Percentiles rank a stretch among this genome's conserved stretches.
These are phyloP conservation scores for Tephrocybe rancida DNA, from an alignment of 768 basidiomycete genomes.

Conservation along the genomic window DNA sequence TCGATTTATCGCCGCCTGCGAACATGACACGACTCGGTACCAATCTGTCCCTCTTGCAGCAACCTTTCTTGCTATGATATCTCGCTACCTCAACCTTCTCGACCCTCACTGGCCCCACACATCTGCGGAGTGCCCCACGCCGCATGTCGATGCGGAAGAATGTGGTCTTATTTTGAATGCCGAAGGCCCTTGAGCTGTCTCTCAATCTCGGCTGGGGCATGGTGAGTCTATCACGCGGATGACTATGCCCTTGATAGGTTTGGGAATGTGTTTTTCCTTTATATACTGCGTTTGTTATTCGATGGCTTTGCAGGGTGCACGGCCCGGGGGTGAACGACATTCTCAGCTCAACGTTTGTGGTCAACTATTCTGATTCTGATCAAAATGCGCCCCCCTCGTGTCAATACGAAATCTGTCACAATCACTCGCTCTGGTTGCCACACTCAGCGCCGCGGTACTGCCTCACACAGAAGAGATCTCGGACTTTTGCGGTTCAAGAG, in stretches of 20 bases:
- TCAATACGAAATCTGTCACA: slow-evolving; percentile 2
- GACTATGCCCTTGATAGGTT: not conserved
- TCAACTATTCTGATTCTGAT: slow-evolving; percentile 12
- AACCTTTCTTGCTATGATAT: not conserved
- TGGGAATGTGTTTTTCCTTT: not conserved
- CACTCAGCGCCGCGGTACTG: slow-evolving; percentile 4
- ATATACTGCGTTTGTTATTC: not conserved
- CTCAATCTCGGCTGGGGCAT: not conserved
- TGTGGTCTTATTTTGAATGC: not conserved
- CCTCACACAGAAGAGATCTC: slow-evolving; percentile 1
- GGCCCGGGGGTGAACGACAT: slow-evolving; percentile 6
- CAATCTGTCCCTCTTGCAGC: not conserved
- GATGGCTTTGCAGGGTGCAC: not conserved
- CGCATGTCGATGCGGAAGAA: not conserved
- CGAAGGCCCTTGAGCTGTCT: not conserved
- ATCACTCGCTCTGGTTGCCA: slow-evolving; percentile 2
- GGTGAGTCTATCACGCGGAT: not conserved
- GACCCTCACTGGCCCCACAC: not conserved
- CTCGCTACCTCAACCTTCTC: not conserved
- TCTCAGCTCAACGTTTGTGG: not conserved
- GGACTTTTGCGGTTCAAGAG: slow-evolving; percentile 11
- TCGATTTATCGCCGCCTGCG: not conserved
- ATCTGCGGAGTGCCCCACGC: not conserved
- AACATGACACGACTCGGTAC: not conserved
- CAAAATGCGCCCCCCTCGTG: slow-evolving; percentile 5